Evolutionary conservation across 768 basidiomycete genomes (phyloP), one percentile per base, ranked within the genome.

Genomic region (Asterophora parasitica): DNA sequence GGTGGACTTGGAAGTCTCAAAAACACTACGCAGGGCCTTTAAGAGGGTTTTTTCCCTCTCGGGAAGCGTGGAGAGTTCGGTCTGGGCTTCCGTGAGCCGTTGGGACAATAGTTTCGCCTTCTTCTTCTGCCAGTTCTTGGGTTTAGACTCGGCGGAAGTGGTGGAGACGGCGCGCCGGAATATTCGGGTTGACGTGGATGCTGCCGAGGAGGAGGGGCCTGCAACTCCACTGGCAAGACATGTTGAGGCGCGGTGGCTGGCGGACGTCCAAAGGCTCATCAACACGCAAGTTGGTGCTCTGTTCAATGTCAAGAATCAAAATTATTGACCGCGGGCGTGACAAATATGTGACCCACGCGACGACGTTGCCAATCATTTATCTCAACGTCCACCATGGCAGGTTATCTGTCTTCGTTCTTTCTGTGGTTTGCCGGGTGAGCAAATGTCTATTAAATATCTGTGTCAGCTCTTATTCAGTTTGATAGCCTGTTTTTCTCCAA

Each of bases 401-500:
- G 66, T 20, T 67, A 76, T 49, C 69, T 76, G 36, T 45, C 70
- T 7, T 69, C 71, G 19, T 49, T 75, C 30, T 68, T 75, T 44
- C 67, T 70, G 45, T 78, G 75, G 76, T 61, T 77, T 42, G 64
- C 64, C 50, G 70, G 75, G 75, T 70, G 52, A 38, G 61, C 34
- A n/a, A 11, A 17, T 40, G 6, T 19, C 12, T 23, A 23, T 3
- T 23, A 3, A 3, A 3, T 23, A 3, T 45, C 6, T 34, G n/a
- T 13, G 39, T 35, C 12, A 16, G 0, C 28, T 12, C 15, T 2
- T 15, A 11, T n/a, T 7, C 33, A 27, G n/a, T 30, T 34, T 7
- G 40, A 39, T 53, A 88, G 85, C 39, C 68, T 93, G 36, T 92
- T 95, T 75, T 92, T 92, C 69, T 78, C 88, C 27, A 93, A 88